Evolutionary conservation across 2,329 filamentous ascomycete genomes (phyloP).

Genomic region (Paecilomyces variotii): DNA sequence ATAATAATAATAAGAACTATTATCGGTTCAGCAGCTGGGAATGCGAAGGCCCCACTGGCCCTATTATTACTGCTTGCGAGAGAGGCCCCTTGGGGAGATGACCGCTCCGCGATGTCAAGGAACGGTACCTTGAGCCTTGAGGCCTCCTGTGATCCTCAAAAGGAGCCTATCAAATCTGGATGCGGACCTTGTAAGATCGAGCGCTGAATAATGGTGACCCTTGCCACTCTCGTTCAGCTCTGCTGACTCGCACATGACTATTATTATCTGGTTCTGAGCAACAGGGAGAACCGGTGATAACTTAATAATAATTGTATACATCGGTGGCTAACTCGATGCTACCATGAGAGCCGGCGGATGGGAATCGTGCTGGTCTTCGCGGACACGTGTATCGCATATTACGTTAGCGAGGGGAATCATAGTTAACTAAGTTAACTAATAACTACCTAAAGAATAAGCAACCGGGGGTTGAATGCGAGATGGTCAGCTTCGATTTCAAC

Average conservation of each 20-base stretch:
- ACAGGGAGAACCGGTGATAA: not conserved
- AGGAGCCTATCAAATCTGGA: not conserved
- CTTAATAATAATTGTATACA: not conserved
- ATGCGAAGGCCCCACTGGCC: not conserved
- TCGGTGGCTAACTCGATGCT: not conserved
- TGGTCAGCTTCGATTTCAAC: not conserved
- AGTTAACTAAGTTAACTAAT: not conserved
- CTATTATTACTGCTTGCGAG: not conserved
- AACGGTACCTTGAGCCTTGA: not conserved
- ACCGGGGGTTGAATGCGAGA: not conserved
- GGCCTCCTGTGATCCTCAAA: not conserved
- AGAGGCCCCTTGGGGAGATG: not conserved
- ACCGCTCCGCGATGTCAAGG: not conserved
- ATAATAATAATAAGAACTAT: no score
- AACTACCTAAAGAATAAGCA: not conserved
- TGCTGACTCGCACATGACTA: not conserved
- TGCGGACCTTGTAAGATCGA: not conserved
- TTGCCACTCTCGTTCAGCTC: not conserved
- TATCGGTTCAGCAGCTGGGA: not conserved
- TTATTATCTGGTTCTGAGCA: not conserved
- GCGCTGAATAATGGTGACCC: not conserved
- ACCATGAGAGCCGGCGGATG: not conserved
- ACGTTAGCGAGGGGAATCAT: not conserved
- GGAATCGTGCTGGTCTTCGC: not conserved
- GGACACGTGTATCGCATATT: not conserved